Conservation (phyloP, 2,329 filamentous ascomycete species). For the Cordyceps javanica region DNA sequence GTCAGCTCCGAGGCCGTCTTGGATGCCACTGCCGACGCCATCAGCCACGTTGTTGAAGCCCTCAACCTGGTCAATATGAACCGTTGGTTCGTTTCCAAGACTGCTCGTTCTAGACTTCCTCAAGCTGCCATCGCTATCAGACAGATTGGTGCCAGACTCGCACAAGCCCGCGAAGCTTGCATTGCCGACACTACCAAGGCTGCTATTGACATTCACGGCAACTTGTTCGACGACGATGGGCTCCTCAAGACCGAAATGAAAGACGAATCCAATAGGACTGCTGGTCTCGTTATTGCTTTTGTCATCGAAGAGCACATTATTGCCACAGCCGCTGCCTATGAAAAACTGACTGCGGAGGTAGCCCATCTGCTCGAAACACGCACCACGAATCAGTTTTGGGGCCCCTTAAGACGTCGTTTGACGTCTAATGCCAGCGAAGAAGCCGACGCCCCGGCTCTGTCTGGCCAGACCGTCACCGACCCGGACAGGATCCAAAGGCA, state of each 20-base stretch:
- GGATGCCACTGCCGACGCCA: slow-evolving; percentile 13
- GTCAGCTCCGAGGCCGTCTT: slow-evolving; percentile 24
- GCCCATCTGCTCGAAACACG: slow-evolving; percentile 29
- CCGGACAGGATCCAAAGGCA: slow-evolving; percentile 11
- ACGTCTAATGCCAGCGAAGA: slow-evolving; percentile 21
- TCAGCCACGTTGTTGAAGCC: slow-evolving; percentile 15
- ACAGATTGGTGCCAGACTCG: slow-evolving; percentile 22
- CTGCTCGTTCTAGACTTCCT: slow-evolving; percentile 19
- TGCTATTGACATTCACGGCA: slow-evolving; percentile 32
- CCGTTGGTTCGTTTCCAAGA: slow-evolving; percentile 23
- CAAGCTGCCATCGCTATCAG: slow-evolving; percentile 17
- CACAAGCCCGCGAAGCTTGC: slow-evolving; percentile 21
- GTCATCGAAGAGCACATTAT: slow-evolving; percentile 39
- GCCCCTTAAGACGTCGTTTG: slow-evolving; percentile 34
- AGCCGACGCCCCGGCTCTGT: slow-evolving; percentile 17
- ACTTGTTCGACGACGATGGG: slow-evolving; percentile 37
- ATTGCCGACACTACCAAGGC: slow-evolving; percentile 31
- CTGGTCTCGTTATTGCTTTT: slow-evolving; percentile 39
- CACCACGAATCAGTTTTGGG: slow-evolving; percentile 33
- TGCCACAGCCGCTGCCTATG: slow-evolving; percentile 20
- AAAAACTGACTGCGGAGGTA: slow-evolving; percentile 31
- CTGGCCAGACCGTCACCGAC: slow-evolving; percentile 20
- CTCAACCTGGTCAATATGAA: slow-evolving; percentile 24
- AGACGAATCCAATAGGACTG: slow-evolving; percentile 23
- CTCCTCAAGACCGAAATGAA: slow-evolving; percentile 24